Conservation (phyloP, 2,329 filamentous ascomycete genomes). For the Leptographium galeiforme region DNA sequence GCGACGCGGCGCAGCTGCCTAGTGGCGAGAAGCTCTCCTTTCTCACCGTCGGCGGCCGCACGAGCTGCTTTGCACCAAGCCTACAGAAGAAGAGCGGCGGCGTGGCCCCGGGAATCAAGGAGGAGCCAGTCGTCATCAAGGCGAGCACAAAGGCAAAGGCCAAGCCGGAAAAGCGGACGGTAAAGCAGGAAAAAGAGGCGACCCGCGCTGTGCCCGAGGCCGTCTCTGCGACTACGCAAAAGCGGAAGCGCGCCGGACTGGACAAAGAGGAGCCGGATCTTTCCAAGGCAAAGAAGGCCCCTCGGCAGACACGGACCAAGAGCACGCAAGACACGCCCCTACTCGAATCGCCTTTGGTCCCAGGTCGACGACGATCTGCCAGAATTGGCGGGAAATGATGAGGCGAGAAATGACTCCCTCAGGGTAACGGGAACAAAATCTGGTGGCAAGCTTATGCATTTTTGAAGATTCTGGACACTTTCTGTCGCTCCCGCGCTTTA, state of each 20-base stretch:
- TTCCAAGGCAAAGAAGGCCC: neutral
- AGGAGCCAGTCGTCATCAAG: constrained; percentile 21
- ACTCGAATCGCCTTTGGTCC: neutral
- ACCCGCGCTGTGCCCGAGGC: neutral
- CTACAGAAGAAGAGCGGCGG: constrained; percentile 66
- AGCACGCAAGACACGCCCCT: neutral
- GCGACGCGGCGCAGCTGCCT: constrained; percentile 51
- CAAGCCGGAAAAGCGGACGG: constrained; percentile 14
- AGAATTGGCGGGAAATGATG: neutral
- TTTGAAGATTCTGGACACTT: too few relatives aligned
- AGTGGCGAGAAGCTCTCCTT: constrained; percentile 77
- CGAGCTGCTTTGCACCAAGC: constrained; percentile 74
- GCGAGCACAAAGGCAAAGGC: constrained; percentile 11
- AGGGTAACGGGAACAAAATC: too few relatives aligned
- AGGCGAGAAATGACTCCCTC: too few relatives aligned
- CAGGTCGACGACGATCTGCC: neutral
- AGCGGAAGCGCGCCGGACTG: constrained; percentile 1
- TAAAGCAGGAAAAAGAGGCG: constrained; percentile 4
- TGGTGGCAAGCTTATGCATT: too few relatives aligned
- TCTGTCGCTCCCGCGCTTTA: too few relatives aligned
- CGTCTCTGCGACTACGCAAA: neutral
- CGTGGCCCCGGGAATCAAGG: constrained; percentile 27
- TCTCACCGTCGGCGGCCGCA: constrained; percentile 79
- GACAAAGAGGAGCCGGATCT: neutral
- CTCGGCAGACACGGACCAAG: neutral